A percentile compares a stretch with the other conserved stretches of the same genome.
These are phyloP conservation scores for Paramyrothecium sp. DNA, from an alignment of 2,329 filamentous ascomycete genomes.

Conservation along the genomic window DNA sequence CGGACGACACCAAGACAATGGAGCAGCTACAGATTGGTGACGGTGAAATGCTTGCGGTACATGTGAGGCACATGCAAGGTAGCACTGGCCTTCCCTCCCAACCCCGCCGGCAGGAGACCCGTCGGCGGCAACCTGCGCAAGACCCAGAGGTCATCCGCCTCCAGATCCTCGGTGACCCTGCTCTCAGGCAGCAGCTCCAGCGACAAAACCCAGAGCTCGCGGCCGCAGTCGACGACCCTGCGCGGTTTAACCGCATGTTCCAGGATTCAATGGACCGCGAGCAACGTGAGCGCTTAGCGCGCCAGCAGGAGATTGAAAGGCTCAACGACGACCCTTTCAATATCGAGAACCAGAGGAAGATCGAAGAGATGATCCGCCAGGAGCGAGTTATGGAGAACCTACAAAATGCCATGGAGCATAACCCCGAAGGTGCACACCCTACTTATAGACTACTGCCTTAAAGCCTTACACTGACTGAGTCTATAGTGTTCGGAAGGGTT, in stretches of 20 bases:
- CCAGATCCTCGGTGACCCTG: slow-evolving; percentile 77
- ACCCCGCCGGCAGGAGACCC: slow-evolving; percentile 28
- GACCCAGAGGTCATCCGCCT: slow-evolving; percentile 82
- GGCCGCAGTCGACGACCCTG: slow-evolving; percentile 71
- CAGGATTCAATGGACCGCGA: slow-evolving; percentile 67
- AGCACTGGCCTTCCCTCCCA: slow-evolving; percentile 40
- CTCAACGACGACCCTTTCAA: slow-evolving; percentile 96
- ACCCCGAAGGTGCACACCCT: slow-evolving; percentile 76
- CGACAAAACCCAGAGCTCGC: slow-evolving; percentile 75
- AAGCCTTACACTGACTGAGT: slow-evolving; percentile 4
- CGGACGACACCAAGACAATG: slow-evolving; percentile 76
- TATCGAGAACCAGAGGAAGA: slow-evolving; percentile 83
- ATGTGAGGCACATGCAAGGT: slow-evolving; percentile 64
- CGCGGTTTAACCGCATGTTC: slow-evolving; percentile 73
- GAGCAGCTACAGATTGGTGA: slow-evolving; percentile 78
- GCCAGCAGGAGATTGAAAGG: slow-evolving; percentile 78
- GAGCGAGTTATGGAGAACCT: slow-evolving; percentile 93
- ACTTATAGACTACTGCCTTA: no score
- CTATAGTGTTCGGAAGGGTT: slow-evolving; percentile 83
- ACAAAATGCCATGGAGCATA: slow-evolving; percentile 95
- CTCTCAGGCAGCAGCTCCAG: slow-evolving; percentile 67
- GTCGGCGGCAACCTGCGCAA: slow-evolving; percentile 35
- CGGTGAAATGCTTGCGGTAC: slow-evolving; percentile 89
- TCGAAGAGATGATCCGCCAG: slow-evolving; percentile 96
- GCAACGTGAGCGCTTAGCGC: slow-evolving; percentile 69